phyloP scores from a whole-genome alignment of 805 yeast species.

The Ogataea thermomethanolica region DNA sequence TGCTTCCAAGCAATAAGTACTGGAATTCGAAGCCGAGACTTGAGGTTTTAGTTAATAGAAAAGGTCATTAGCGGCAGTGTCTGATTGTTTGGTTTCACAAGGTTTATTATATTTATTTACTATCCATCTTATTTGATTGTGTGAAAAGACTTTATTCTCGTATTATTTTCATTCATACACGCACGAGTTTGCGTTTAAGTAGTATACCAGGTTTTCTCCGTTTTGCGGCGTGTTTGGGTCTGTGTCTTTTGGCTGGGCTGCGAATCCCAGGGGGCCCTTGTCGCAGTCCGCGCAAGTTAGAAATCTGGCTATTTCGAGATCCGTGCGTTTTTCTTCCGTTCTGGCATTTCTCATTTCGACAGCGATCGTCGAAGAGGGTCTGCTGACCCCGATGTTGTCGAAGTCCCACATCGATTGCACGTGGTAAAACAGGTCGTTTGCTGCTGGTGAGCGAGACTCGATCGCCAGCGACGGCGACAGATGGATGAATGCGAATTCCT shows the following conservation, averaged over 20 bases:
- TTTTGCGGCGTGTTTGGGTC: conserved; percentile 4
- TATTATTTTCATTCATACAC: conserved; percentile 10
- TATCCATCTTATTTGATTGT: conserved; percentile 9
- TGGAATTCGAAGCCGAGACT: conserved; percentile 2
- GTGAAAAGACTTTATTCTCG: conserved; percentile 11
- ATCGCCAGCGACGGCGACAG: conserved; percentile 1
- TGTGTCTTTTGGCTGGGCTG: conserved; percentile 30
- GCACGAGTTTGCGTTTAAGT: conserved; percentile 14
- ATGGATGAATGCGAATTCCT: conserved; percentile 8
- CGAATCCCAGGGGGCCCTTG: conserved; percentile 73
- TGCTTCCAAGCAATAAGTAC: conserved; percentile 24
- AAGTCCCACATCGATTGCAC: conserved; percentile 71
- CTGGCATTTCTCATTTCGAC: conserved; percentile 1
- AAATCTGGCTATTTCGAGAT: conserved; percentile 43
- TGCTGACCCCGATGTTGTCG: conserved; percentile 75
- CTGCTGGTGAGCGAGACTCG: neutral
- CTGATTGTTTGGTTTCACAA: conserved; percentile 2
- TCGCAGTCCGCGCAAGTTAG: conserved; percentile 76
- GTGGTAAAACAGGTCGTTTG: conserved; percentile 30
- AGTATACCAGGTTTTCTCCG: conserved; percentile 16
- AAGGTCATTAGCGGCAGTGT: conserved; percentile 5
- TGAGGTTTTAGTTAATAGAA: conserved; percentile 14
- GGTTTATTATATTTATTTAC: conserved; percentile 6
- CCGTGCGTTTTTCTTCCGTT: conserved; percentile 16
- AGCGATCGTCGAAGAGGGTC: conserved; percentile 25